phyloP scores from a whole-genome alignment of 2,329 filamentous ascomycete genomes.

The Fusarium sp. region DNA sequence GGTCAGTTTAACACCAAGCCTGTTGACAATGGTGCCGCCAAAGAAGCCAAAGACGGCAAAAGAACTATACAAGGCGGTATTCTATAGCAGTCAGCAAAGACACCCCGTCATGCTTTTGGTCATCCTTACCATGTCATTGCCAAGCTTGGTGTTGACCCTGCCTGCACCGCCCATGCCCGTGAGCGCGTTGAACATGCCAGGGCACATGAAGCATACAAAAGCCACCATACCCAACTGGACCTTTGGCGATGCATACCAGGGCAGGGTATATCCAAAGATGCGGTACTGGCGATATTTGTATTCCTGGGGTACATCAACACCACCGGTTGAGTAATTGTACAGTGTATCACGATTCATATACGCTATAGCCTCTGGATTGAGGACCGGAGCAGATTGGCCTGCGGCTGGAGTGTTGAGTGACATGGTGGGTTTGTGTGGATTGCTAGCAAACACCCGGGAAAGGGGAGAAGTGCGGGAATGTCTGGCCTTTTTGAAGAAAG shows the following conservation, averaged over 20 bases:
- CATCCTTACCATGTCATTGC: slow-evolving; percentile 47
- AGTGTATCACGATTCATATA: slow-evolving; percentile 1
- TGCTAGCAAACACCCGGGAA: background rate
- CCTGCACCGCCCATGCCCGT: slow-evolving; percentile 71
- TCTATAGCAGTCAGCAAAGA: accelerated
- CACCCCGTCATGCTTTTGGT: accelerated
- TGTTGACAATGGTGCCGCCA: slow-evolving; percentile 81
- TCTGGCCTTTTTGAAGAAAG: background rate
- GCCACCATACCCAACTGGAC: slow-evolving; percentile 75
- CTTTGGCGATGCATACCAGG: slow-evolving; percentile 78
- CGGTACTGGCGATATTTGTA: slow-evolving; percentile 37
- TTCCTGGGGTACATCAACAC: slow-evolving; percentile 21
- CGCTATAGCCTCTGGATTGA: slow-evolving; percentile 29
- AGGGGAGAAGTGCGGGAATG: too few relatives aligned
- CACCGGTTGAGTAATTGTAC: slow-evolving; percentile 30
- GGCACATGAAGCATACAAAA: slow-evolving; percentile 68
- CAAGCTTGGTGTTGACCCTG: slow-evolving; percentile 58
- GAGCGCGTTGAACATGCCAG: slow-evolving; percentile 78
- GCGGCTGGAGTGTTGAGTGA: slow-evolving; percentile 37
- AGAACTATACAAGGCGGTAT: slow-evolving; percentile 74
- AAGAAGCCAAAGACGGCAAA: slow-evolving; percentile 75
- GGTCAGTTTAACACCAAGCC: slow-evolving; percentile 73
- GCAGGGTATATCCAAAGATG: slow-evolving; percentile 23
- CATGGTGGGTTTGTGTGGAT: slow-evolving; percentile 7
- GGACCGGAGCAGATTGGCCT: slow-evolving; percentile 32